These are phyloP conservation scores for Diaporthe sp. DNA, from an alignment of 2,329 filamentous ascomycete genomes.

Conservation along the genomic window DNA sequence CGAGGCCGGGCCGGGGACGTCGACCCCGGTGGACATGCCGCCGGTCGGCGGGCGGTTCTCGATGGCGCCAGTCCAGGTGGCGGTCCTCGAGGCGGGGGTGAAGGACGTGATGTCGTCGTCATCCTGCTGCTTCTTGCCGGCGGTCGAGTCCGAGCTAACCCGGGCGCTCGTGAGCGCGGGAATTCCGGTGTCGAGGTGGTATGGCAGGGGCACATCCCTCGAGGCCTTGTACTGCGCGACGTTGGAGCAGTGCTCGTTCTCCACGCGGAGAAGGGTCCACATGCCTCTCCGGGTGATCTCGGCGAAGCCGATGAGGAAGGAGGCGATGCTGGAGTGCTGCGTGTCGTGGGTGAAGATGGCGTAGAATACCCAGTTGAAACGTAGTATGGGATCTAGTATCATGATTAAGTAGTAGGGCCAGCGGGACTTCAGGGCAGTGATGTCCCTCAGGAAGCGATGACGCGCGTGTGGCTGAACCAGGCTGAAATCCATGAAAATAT, in stretches of 20 bases:
- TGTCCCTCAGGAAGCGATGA: conserved; percentile 78
- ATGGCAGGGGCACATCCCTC: conserved; percentile 88
- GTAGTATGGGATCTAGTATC: conserved; percentile 83
- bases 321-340: conserved; percentile 86
- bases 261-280: conserved; percentile 93
- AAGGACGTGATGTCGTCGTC: background rate
- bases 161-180: conserved; percentile 46
- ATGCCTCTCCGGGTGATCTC: conserved; percentile 89
- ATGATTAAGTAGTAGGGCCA: conserved; percentile 93
- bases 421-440: conserved; percentile 80
- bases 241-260: conserved; percentile 97
- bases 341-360: conserved; percentile 83
- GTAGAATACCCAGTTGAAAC: conserved; percentile 96
- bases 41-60: conserved; percentile 35
- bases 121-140: conserved; percentile 32
- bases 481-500: conserved; percentile 96
- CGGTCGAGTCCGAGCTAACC: conserved; percentile 52
- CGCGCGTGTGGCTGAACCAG: conserved; percentile 82
- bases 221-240: conserved; percentile 91
- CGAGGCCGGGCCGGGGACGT: conserved; percentile 37
- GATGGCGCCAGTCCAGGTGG: conserved; percentile 31
- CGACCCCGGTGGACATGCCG: conserved; percentile 42
- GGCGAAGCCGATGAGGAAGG: conserved; percentile 81
- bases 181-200: conserved; percentile 68
- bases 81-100: conserved; percentile 38